Evolutionary conservation across 176 grass and related monocot species (phyloP), one percentile per base, ranked within the genome.

Genomic region (Cenchrus fungigraminus): DNA sequence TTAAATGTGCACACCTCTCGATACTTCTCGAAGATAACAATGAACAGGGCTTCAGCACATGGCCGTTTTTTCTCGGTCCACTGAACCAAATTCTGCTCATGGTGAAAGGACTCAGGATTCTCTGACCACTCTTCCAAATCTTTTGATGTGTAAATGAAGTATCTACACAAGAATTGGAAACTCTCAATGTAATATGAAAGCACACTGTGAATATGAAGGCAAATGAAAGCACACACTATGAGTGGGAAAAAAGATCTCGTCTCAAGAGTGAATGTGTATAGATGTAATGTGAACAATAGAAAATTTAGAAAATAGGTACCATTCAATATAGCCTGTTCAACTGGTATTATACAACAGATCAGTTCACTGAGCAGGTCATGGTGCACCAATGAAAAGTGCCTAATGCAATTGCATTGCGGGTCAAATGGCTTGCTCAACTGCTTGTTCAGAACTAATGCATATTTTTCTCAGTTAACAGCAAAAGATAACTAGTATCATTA

Each of bases 21-120:
- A 77, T 96, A 92, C 58, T 92, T 99, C 74, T 99, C 97, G 81
- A 96, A 99, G 53, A 99, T 86, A 79, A 96, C 94, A 86, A 99
- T 99, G 59, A 94, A 99, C 62, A 99, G 94, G 55, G 97, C 97
- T 87, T 96, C 97, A 86, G 91, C 93, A 74, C 97, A 99, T 82
- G 93, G 93, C 53, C 88, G 88, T 61, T 92, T 90, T 87, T 92
- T 99, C 76, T 99, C 97, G 6, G 93, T 91, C 97, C 97, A 99
- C 74, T 96, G 97, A 31, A 99, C 91, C 86, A 99, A 88, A 83
- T 96, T 92, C 74, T 99, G 93, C 67, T 99, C 97, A 86, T 99
- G 97, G 59, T 99, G 97, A 76, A 99, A 96, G 49, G 88, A 89
- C 77, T 96, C 97, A 4, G 93, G 93, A 89, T 84, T 95, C 84